Evolutionary conservation across 192 early-diverging fungal species (phyloP), one percentile per base, ranked within the genome.

Genomic region (Geosiphon pyriformis): DNA sequence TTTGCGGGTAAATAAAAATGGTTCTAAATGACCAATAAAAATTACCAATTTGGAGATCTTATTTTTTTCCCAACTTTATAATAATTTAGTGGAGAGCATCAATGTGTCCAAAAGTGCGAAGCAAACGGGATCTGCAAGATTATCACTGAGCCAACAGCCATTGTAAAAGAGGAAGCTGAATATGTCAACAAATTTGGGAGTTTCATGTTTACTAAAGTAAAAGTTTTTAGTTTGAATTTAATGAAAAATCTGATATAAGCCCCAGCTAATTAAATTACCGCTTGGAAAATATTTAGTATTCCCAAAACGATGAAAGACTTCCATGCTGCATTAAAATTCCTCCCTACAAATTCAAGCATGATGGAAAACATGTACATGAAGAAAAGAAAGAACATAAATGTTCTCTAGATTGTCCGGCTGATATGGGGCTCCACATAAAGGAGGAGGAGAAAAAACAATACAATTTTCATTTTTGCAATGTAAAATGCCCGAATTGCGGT

Each of bases 101-200:
- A 48, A 33, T 70, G 68, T 25, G 33, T 26, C 18, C 34, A 70
- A 35, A 31, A 63, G 53, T 70, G 68, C 8, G 68, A 70, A 34
- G 33, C n/a, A 35, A 37, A 7, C 4, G 68, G 68, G 3, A 63
- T 70, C n/a, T 70, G 68, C 46, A 62, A 52, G 26, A 51, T 70
- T 18, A 22, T 55, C 4, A 70, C 59, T 33, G 58, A 61, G 29
- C 54, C 49, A 18, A 47, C 57, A 49, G 73, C 50, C n/a, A 73
- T 68, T 8, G n/a, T 52, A 54, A 69, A 64, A 64, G 74, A 77
- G 73, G 70, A 61, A 76, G 74, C 46, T 12, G 63, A 65, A 72
- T 77, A 61, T 54, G 71, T 47, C 2, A 52, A 53, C 46, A 78
- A 61, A 33, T 32, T 51, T 35, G 64, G 69, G 26, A 55, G 54